phyloP scores from a whole-genome alignment of 208 protist species.

The Acanthamoeba polyphaga region DNA sequence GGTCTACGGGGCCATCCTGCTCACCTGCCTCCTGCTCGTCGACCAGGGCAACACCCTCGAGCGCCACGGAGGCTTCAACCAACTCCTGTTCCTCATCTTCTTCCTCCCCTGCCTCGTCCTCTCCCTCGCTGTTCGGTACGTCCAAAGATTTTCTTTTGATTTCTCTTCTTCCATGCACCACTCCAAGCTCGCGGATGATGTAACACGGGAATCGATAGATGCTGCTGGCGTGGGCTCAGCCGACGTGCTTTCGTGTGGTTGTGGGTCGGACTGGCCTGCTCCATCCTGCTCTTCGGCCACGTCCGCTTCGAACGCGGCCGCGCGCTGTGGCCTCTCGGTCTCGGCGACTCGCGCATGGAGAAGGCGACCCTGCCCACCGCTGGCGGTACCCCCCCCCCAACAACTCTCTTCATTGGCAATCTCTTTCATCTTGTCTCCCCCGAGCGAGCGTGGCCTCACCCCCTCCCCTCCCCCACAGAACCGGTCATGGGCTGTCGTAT shows the following conservation, averaged over 20 bases:
- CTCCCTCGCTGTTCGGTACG: constrained; percentile 2
- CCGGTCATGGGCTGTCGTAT: constrained; percentile 17
- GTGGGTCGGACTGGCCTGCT: neutral
- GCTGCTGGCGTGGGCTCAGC: constrained; percentile 38
- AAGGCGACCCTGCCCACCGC: neutral
- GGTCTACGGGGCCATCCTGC: neutral
- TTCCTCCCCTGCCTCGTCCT: constrained; percentile 25
- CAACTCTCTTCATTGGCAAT: neutral
- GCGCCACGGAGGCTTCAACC: constrained; percentile 50
- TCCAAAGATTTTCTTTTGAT: neutral
- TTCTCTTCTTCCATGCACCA: neutral
- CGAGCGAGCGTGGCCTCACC: neutral
- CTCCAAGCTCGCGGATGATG: neutral
- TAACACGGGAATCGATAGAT: neutral
- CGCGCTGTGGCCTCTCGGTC: constrained; percentile 4
- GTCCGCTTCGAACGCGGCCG: constrained; percentile 42
- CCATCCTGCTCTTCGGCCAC: constrained; percentile 8
- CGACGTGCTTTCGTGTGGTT: constrained; percentile 15
- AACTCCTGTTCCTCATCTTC: constrained; percentile 41
- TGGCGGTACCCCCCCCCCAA: neutral
- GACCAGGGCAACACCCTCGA: constrained; percentile 55
- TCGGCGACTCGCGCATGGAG: constrained; percentile 46
- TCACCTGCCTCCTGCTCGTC: constrained; percentile 19
- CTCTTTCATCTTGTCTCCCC: neutral
- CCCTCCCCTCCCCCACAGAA: neutral